Base-by-base conservation (phyloP, 305 asterid genomes). In the Fraxinus latifolia region DNA sequence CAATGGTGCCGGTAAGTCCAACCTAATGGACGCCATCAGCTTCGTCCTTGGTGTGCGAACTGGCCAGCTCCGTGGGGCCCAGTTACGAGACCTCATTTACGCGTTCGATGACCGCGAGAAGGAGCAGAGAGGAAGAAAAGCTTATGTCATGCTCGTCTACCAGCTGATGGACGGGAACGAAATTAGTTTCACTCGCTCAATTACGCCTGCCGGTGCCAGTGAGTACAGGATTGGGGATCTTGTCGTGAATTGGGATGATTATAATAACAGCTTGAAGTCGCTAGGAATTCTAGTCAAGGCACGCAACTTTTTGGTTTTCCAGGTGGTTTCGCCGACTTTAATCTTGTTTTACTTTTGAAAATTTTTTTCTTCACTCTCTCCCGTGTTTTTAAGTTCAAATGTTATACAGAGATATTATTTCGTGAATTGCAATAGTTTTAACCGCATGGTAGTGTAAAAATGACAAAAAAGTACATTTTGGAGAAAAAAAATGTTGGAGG, bases 41-140 rank as follows among this genome's bases (percentile, higher is more conserved):
- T 96, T 96, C 84, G 98, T 96, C 8, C 97, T 96, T 12, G 99
- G 99, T 34, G 98, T 96, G 34, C 98, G 99, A 58, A 91, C 99
- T 3, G 98, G 95, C 36, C 97, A 96, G 83, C 97, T 96, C 47
- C 97, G 99, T 47, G 98, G 99, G n/a, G 91, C 95, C 7, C 95
- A 92, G 89, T 78, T 94, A 82, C 91, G 90, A 65, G 98, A 96
- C 89, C 91, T 96, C 67, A 92, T 96, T 72, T 96, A 94, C 73
- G 95, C 97, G 0, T 89, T 93, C 31, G 97, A 96, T 74, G 99
- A 96, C 89, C 89, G 93, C 1, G 99, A 96, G 21, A 94, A 91
- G 82, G 95, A 91, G 84, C 96, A 90, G 89, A 93, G 79, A 82
- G 99, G 98, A 7, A 93, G 98, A 3, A 89, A 88, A 86, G 99